These are phyloP conservation scores for Talaromyces verruculosus DNA, from an alignment of 2,329 filamentous ascomycete genomes.

Conservation along the genomic window DNA sequence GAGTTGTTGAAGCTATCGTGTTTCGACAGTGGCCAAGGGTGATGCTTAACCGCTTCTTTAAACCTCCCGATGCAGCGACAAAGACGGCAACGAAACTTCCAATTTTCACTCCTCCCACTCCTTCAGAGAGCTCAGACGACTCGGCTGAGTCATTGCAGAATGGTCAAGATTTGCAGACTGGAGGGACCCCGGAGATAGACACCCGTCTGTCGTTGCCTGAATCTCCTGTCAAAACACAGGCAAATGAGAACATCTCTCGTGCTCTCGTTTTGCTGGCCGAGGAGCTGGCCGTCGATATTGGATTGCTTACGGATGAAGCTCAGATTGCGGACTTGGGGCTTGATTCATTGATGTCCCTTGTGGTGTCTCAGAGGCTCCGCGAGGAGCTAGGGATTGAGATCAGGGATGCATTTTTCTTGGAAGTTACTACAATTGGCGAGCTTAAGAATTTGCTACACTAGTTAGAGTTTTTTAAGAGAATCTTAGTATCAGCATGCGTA, in stretches of 20 bases:
- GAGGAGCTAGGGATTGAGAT: slow-evolving; percentile 8
- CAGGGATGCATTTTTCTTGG: slow-evolving; percentile 8
- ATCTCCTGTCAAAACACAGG: too few relatives aligned
- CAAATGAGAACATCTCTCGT: too few relatives aligned
- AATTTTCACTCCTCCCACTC: too few relatives aligned
- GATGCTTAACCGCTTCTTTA: not conserved
- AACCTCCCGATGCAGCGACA: too few relatives aligned
- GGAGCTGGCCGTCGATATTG: not conserved
- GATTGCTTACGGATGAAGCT: not conserved
- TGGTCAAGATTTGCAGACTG: too few relatives aligned
- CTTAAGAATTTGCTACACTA: slow-evolving; percentile 5
- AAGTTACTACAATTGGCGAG: not conserved
- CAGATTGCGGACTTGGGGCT: not conserved
- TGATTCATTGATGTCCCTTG: not conserved
- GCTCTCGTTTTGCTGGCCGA: not conserved
- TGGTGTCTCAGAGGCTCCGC: slow-evolving; percentile 4
- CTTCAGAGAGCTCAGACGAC: too few relatives aligned
- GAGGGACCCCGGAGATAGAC: too few relatives aligned
- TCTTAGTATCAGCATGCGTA: not conserved
- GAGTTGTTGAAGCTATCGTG: not conserved
- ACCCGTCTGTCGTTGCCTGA: too few relatives aligned
- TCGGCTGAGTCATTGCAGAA: too few relatives aligned
- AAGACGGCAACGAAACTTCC: too few relatives aligned
- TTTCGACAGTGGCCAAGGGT: not conserved
- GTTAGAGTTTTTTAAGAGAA: not conserved